Evolutionary conservation across 306 rosid species (phyloP).

Genomic region (Dryas alaskensis): DNA sequence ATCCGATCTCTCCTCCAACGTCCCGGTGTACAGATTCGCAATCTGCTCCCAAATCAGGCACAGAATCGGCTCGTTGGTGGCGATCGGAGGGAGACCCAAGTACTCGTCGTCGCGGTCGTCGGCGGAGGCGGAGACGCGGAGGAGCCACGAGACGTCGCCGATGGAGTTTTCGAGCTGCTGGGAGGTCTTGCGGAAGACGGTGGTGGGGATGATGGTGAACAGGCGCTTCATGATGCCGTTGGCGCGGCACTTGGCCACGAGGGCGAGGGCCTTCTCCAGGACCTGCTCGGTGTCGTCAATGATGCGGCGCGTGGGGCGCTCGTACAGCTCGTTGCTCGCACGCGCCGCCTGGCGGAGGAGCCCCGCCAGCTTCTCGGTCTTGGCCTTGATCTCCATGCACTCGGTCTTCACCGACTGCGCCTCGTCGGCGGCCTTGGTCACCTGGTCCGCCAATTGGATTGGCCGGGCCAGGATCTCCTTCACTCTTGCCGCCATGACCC

Average conservation of each 20-base stretch:
- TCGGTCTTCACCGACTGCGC: slow-evolving; percentile 58
- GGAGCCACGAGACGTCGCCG: slow-evolving; percentile 81
- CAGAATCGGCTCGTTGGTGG: slow-evolving; percentile 67
- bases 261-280: slow-evolving; percentile 59
- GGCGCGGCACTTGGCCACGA: slow-evolving; percentile 62
- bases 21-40: slow-evolving; percentile 46
- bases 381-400: slow-evolving; percentile 61
- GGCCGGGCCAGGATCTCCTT: slow-evolving; percentile 87
- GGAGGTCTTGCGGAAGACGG: slow-evolving; percentile 52
- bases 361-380: slow-evolving; percentile 66
- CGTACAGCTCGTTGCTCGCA: slow-evolving; percentile 69
- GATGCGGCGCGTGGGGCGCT: slow-evolving; percentile 73
- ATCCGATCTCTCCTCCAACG: slow-evolving; percentile 57
- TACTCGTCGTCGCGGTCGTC: slow-evolving; percentile 65
- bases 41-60: slow-evolving; percentile 75
- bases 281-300: slow-evolving; percentile 72
- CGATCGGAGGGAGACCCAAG: slow-evolving; percentile 77
- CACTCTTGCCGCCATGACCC: slow-evolving; percentile 59
- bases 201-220: slow-evolving; percentile 69
- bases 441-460: slow-evolving; percentile 75
- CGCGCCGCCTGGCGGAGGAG: slow-evolving; percentile 79
- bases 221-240: slow-evolving; percentile 51
- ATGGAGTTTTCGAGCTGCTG: slow-evolving; percentile 64
- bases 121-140: slow-evolving; percentile 62
- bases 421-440: slow-evolving; percentile 52